Conservation (phyloP, 129 eudicot genomes). For the Helianthus annuus region DNA sequence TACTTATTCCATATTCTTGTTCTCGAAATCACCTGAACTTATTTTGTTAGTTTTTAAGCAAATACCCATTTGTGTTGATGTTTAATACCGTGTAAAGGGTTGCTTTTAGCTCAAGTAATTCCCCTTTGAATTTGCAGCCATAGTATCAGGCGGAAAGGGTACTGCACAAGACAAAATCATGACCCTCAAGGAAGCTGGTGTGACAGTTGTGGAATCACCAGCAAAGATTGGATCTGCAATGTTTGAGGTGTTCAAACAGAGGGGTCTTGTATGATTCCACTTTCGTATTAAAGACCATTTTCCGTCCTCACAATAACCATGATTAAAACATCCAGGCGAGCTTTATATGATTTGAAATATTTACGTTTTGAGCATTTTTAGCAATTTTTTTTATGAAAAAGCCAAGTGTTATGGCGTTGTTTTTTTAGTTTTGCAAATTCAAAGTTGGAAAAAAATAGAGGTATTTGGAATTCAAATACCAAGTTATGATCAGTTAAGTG, state of each 20-base stretch:
- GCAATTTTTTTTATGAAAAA: conserved; percentile 1
- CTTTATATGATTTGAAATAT: conserved; percentile 11
- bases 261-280: conserved; percentile 69
- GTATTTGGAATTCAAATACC: conserved; percentile 23
- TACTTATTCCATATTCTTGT: neutral
- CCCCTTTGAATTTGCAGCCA: conserved; percentile 60
- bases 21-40: neutral
- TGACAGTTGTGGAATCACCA: conserved; percentile 92
- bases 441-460: conserved; percentile 22
- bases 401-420: conserved; percentile 38
- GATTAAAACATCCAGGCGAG: conserved; percentile 27
- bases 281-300: conserved; percentile 12
- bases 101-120: neutral
- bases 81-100: neutral
- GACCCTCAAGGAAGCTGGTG: conserved; percentile 91
- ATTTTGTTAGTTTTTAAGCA: neutral
- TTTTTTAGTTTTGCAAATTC: conserved; percentile 17
- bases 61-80: neutral
- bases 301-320: conserved; percentile 39
- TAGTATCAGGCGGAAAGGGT: conserved; percentile 98
- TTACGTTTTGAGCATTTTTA: conserved; percentile 14
- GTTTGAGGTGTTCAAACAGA: conserved; percentile 91
- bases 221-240: conserved; percentile 92
- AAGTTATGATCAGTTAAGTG: conserved; percentile 27
- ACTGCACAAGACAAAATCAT: conserved; percentile 98